Evolutionary conservation across 176 grass and related monocot genomes (phyloP), one percentile per base, ranked within the genome.

Genomic region (Secale cereale): DNA sequence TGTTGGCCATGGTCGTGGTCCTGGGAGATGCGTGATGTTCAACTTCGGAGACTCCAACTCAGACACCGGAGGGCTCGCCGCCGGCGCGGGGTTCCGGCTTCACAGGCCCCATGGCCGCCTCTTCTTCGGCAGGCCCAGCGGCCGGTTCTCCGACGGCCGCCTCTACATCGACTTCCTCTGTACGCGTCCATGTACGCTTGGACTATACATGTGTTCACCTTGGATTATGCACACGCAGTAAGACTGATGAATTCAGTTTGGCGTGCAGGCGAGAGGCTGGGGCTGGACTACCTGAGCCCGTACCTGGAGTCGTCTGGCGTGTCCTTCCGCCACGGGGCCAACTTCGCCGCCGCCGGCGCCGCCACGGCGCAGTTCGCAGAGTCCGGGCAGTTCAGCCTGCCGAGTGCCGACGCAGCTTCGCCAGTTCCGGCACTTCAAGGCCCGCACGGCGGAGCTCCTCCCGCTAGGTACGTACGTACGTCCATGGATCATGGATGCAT

Each of bases 11-110:
- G n/a, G 45, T 45, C 10, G 36, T 71, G 36, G 20, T 5, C 22
- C 65, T 48, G 74, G 65, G 68, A 87, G 48, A 70, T 91, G 89
- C 32, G 25, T 87, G 11, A 11, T 91, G 20, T 94, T 94, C 88
- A 94, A 91, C 86, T 94, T 91, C 73, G 92, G 92, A 3, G 92
- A 94, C 82, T 94, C 92, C 26, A 94, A 94, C 78, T 84, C 92
- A 12, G 92, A 94, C 78, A 88, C 89, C 0, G 92, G 92, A 54
- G 89, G 83, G 0, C n/a, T 88, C 56, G 77, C 12, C 64, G 79
- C 92, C 8, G 89, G 88, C 35, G 62, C 83, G 3, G 89, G 92
- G 7, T 59, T 83, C 20, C 56, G 80, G 19, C 81, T 94, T n/a
- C 76, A 67, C 26, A 33, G 63, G 16, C 92, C 92, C 10, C 40